A percentile compares a stretch with the other conserved stretches of the same genome.
phyloP scores from a whole-genome alignment of 305 asterid species.

The Solanum aculeatissimum region DNA sequence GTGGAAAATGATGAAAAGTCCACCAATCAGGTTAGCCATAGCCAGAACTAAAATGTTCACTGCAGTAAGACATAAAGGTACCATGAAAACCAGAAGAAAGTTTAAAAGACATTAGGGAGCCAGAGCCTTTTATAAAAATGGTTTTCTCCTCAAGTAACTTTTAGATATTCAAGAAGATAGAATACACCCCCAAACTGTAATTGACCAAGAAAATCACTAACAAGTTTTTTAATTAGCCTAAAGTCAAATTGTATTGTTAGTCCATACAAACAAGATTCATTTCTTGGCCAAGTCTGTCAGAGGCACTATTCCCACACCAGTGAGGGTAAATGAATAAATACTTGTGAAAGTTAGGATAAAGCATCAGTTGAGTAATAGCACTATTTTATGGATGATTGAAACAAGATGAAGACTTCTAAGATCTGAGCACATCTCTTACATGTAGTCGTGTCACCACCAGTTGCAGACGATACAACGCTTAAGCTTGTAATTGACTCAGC shows the following conservation, averaged over 20 bases:
- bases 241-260: not conserved
- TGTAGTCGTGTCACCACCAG: slow-evolving; percentile 68
- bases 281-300: not conserved
- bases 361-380: not conserved
- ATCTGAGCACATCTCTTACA: slow-evolving; percentile 33
- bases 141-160: not conserved
- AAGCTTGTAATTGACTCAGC: slow-evolving; percentile 79
- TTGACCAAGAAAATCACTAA: not conserved
- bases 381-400: not conserved
- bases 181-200: not conserved
- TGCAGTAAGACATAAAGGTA: slow-evolving; percentile 17
- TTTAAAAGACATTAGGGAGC: not conserved
- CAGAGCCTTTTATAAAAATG: not conserved
- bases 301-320: not conserved
- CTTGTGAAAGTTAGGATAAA: not conserved
- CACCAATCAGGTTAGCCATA: slow-evolving; percentile 78
- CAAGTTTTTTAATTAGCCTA: not conserved
- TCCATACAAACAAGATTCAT: not conserved
- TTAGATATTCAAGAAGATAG: not conserved
- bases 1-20: slow-evolving; percentile 50
- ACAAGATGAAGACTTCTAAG: not conserved
- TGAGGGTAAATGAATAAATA: not conserved
- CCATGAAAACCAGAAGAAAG: not conserved
- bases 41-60: slow-evolving; percentile 65
- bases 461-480: slow-evolving; percentile 77